A percentile compares a stretch with the other conserved stretches of the same genome.
These are phyloP conservation scores for Botryotinia narcissicola DNA, from an alignment of 2,329 filamentous ascomycete species.

Conservation along the genomic window DNA sequence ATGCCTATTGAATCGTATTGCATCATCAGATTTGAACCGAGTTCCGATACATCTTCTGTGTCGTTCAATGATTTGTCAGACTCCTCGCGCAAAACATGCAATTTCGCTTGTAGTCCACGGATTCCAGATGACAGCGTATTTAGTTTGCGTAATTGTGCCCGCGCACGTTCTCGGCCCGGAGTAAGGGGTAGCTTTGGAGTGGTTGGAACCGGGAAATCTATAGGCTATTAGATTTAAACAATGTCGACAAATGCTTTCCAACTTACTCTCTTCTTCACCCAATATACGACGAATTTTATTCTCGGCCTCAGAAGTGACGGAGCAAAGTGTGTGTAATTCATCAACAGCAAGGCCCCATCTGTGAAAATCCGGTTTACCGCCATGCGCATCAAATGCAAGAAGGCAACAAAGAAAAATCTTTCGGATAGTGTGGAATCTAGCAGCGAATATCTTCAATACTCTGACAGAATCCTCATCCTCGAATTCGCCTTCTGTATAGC, in stretches of 20 bases:
- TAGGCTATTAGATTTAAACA: slow-evolving; percentile 31
- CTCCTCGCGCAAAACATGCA: slow-evolving; percentile 88
- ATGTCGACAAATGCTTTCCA: neutral
- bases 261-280: slow-evolving; percentile 75
- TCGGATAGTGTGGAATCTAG: slow-evolving; percentile 74
- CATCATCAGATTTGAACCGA: slow-evolving; percentile 74
- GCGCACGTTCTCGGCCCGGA: slow-evolving; percentile 78
- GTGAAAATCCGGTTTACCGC: slow-evolving; percentile 70
- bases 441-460: slow-evolving; percentile 76
- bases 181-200: slow-evolving; percentile 61
- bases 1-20: slow-evolving; percentile 95
- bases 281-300: slow-evolving; percentile 67
- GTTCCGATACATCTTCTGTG: slow-evolving; percentile 67
- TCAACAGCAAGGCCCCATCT: slow-evolving; percentile 79
- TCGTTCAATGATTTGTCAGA: slow-evolving; percentile 77
- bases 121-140: slow-evolving; percentile 88
- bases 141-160: slow-evolving; percentile 83
- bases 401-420: slow-evolving; percentile 88
- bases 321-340: slow-evolving; percentile 65
- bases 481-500: slow-evolving; percentile 62
- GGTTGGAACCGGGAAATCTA: slow-evolving; percentile 53
- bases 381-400: slow-evolving; percentile 79
- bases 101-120: slow-evolving; percentile 87
- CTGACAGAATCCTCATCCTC: slow-evolving; percentile 78
- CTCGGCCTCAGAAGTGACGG: slow-evolving; percentile 59